Evolutionary conservation across 257 asterid genomes (phyloP), one percentile per base, ranked within the genome.

Genomic region (Ehretia macrophylla): DNA sequence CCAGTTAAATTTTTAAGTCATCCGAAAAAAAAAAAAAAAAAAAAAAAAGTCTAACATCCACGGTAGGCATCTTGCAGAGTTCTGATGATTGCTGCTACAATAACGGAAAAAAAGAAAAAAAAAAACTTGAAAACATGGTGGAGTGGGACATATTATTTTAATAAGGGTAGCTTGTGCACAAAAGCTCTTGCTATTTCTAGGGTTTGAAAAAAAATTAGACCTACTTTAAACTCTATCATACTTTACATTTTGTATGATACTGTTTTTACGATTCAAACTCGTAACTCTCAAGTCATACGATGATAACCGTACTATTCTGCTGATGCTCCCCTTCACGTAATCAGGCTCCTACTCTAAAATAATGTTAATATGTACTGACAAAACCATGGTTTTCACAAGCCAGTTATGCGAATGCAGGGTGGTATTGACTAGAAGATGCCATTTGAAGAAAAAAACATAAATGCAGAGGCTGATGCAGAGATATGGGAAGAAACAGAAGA

Each of bases 361-460:
- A 14, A 51, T 32, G 5, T 27, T n/a, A n/a, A 61, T 44, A 60
- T 22, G 56, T 69, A 19, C 71, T 63, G 75, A 69, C 75, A 74
- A 80, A 76, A 71, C 68, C 81, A 74, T 63, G 79, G 79, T 73
- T 55, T 74, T 77, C 70, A 65, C 58, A 42, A 11, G 16, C n/a
- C 16, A 66, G 44, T 64, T 50, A 19, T 60, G 60, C 21, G 23
- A 58, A 58, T 54, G 64, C 60, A 63, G 58, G 65, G 69, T 45
- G 63, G 67, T 66, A 55, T 62, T 65, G 72, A 71, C 58, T 44
- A 72, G 61, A 63, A 66, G 68, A 71, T 58, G 54, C 72, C 74
- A 72, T 63, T 73, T 58, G 62, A 65, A 79, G 52, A 56, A 56
- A 20, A 63, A 51, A 63, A 58, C 20, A n/a, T 38, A 57, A 51